phyloP scores from a whole-genome alignment of 1,284 basidiomycete genomes.

The Ganoderma boninense region DNA sequence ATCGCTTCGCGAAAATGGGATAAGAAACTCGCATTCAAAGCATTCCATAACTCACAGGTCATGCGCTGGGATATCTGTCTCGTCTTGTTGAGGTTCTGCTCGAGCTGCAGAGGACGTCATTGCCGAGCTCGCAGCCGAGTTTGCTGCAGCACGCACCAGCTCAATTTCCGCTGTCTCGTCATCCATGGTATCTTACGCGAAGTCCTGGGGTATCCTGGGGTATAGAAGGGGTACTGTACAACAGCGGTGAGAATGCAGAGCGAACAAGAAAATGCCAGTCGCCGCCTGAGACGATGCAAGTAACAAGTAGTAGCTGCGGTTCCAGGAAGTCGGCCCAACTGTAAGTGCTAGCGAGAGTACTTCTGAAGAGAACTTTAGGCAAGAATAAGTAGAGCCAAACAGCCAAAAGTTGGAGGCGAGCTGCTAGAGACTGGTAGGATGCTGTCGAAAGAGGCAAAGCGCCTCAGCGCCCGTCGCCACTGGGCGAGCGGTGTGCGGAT shows the following conservation, averaged over 20 bases:
- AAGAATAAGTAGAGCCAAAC: no score
- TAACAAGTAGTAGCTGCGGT: no score
- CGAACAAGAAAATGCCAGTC: not conserved
- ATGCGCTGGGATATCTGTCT: conserved; percentile 82
- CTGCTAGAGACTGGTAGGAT: not conserved
- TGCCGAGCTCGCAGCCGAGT: not conserved
- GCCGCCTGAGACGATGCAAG: not conserved
- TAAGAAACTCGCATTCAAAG: not conserved
- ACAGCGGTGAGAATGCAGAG: not conserved
- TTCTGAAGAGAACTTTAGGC: no score
- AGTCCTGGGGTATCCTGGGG: not conserved
- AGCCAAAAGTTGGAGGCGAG: no score
- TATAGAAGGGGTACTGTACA: not conserved
- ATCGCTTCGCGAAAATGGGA: conserved; percentile 57
- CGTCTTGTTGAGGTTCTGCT: conserved; percentile 87
- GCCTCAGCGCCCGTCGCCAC: not conserved
- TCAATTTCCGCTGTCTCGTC: conserved; percentile 82
- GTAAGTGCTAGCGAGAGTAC: not conserved
- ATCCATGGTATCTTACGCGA: conserved; percentile 59
- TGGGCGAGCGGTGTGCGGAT: not conserved
- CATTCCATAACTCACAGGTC: conserved; percentile 64
- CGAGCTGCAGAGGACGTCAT: conserved; percentile 57
- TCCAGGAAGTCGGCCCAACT: no score
- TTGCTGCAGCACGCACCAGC: conserved; percentile 53
- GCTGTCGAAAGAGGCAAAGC: not conserved